Evolutionary conservation across 179 eudicot species (phyloP).

Genomic region (Amaranthus tricolor): DNA sequence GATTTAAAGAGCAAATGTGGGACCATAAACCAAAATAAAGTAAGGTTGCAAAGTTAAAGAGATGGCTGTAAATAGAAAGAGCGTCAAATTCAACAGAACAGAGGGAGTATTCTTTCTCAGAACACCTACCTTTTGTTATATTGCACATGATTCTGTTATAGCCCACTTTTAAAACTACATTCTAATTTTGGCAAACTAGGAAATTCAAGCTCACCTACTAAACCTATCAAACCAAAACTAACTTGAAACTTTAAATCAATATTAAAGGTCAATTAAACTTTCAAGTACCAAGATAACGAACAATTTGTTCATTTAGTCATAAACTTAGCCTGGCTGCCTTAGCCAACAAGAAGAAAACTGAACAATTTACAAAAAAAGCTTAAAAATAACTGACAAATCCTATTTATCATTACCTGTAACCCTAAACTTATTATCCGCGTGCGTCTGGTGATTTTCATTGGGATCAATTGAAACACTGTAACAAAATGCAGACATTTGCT

Average conservation of each 20-base stretch:
- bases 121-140: too few species aligned
- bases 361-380: background rate
- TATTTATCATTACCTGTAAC: constrained; percentile 37
- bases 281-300: background rate
- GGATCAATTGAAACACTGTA: constrained; percentile 34
- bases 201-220: background rate
- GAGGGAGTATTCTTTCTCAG: background rate
- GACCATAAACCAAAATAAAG: too few species aligned
- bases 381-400: background rate
- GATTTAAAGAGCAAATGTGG: too few species aligned
- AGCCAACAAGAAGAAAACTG: background rate
- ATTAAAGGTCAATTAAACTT: too few species aligned
- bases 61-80: too few species aligned
- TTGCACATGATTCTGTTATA: too few species aligned
- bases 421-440: constrained; percentile 34
- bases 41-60: too few species aligned
- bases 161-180: too few species aligned
- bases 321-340: background rate
- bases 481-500: constrained; percentile 35
- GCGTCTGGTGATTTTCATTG: constrained; percentile 32
- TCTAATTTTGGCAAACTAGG: background rate
- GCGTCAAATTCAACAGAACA: too few species aligned
- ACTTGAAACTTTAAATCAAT: background rate
- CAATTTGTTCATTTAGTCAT: background rate
- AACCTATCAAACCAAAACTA: background rate